phyloP scores from a whole-genome alignment of 2,329 filamentous ascomycete species.

The Ramularia endophylla region DNA sequence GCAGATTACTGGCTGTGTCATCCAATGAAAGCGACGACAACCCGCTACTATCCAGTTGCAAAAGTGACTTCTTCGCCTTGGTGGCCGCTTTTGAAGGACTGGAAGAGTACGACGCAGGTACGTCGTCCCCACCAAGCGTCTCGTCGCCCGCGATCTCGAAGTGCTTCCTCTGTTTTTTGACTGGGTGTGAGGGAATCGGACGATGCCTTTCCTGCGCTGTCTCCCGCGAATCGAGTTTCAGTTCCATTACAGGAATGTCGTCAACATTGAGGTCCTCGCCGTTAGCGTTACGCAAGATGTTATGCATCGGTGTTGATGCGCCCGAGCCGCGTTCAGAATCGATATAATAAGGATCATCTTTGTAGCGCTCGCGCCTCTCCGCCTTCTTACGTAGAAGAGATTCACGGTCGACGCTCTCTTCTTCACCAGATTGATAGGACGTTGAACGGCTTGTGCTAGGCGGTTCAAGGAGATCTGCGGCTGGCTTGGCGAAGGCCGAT shows the following conservation, averaged over 20 bases:
- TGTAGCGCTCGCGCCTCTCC: constrained; percentile 74
- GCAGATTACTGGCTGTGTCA: constrained; percentile 10
- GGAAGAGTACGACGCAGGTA: constrained; percentile 10
- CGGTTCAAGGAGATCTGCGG: constrained; percentile 40
- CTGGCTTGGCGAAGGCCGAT: constrained; percentile 26
- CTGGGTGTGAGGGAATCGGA: constrained; percentile 12
- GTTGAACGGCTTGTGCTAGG: constrained; percentile 23
- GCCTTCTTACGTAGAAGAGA: constrained; percentile 67
- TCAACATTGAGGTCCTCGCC: constrained; percentile 82
- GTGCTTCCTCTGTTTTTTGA: constrained; percentile 30
- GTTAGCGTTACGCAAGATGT: constrained; percentile 61
- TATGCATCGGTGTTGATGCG: constrained; percentile 71
- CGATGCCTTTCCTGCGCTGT: constrained; percentile 3
- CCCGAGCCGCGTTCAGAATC: constrained; percentile 45
- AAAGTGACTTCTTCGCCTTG: constrained; percentile 56
- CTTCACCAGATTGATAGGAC: constrained; percentile 42
- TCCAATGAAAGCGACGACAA: constrained; percentile 65
- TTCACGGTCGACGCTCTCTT: constrained; percentile 61
- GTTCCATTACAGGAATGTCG: constrained; percentile 89
- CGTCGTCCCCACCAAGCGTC: constrained; percentile 36
- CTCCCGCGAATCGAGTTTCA: constrained; percentile 58
- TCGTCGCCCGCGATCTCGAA: constrained; percentile 45
- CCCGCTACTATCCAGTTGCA: constrained; percentile 82
- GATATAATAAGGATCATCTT: constrained; percentile 96
- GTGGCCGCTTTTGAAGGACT: constrained; percentile 25